A percentile compares a stretch with the other conserved stretches of the same genome.
Evolutionary conservation across 2,329 filamentous ascomycete species (phyloP).

Genomic region (Hansfordia pulvinata): DNA sequence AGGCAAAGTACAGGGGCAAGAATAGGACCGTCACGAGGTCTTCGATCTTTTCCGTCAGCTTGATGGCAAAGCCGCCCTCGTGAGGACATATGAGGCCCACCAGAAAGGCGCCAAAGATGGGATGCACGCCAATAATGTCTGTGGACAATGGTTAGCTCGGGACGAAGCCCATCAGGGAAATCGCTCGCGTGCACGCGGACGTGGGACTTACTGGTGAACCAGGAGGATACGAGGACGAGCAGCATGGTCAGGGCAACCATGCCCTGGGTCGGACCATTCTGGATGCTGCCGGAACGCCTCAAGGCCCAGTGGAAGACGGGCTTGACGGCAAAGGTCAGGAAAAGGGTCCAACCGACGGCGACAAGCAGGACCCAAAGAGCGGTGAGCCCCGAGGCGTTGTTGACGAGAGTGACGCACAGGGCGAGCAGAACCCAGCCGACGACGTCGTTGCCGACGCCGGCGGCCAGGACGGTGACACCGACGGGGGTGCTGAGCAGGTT

Average conservation of each 20-base stretch:
- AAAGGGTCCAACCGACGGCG: slow-evolving; percentile 59
- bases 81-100: slow-evolving; percentile 83
- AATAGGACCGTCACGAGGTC: slow-evolving; percentile 78
- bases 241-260: slow-evolving; percentile 75
- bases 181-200: not conserved
- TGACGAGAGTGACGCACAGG: slow-evolving; percentile 85
- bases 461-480: slow-evolving; percentile 80
- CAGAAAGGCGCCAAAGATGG: slow-evolving; percentile 89
- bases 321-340: slow-evolving; percentile 59
- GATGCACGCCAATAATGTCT: slow-evolving; percentile 78
- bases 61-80: slow-evolving; percentile 80
- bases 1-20: slow-evolving; percentile 82
- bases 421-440: slow-evolving; percentile 85
- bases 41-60: slow-evolving; percentile 86
- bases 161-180: slow-evolving; percentile 35
- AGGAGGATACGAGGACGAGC: slow-evolving; percentile 57
- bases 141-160: no score
- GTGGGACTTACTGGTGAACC: slow-evolving; percentile 31
- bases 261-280: slow-evolving; percentile 77
- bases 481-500: slow-evolving; percentile 75
- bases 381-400: slow-evolving; percentile 68
- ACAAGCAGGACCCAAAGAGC: slow-evolving; percentile 76
- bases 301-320: slow-evolving; percentile 66
- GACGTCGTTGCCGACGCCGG: slow-evolving; percentile 87
- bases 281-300: slow-evolving; percentile 59